Conservation (phyloP, 768 basidiomycete species). For the Aureoboletus auriporus region DNA sequence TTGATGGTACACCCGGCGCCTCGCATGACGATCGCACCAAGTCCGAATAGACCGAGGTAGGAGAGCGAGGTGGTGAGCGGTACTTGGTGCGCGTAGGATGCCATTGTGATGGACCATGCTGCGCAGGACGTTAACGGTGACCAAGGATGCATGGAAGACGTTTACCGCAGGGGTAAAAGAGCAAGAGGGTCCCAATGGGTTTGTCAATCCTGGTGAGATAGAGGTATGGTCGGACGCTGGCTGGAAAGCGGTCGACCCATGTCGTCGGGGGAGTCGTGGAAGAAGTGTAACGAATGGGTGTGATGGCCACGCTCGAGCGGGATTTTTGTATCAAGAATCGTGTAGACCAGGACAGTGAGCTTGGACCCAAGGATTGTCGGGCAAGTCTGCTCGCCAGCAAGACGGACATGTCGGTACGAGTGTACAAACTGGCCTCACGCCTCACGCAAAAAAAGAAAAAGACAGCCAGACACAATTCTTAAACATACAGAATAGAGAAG, state of each 20-base stretch:
- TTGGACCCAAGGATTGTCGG: neutral
- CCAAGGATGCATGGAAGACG: conserved; percentile 27
- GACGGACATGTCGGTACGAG: conserved; percentile 7
- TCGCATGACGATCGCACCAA: conserved; percentile 92
- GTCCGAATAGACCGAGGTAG: conserved; percentile 79
- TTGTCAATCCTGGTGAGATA: conserved; percentile 90
- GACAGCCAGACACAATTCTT: conserved; percentile 3
- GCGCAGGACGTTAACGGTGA: no score
- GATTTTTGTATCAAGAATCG: neutral
- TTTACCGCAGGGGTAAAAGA: conserved; percentile 91
- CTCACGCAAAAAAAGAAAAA: neutral
- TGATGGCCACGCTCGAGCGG: neutral
- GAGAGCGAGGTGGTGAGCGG: conserved; percentile 67
- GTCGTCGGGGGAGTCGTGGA: conserved; percentile 28
- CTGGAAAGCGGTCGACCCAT: conserved; percentile 69
- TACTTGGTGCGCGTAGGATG: conserved; percentile 70
- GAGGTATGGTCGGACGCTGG: conserved; percentile 67
- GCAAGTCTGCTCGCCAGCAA: conserved; percentile 4
- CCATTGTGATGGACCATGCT: conserved; percentile 99
- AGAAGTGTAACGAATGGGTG: conserved; percentile 14
- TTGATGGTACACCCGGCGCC: conserved; percentile 99
- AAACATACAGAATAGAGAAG: conserved; percentile 17
- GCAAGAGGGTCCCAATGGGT: conserved; percentile 87
- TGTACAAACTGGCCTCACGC: no score
- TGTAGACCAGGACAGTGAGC: neutral